Evolutionary conservation across 352 stramenopile genomes (phyloP).

Genomic region (Phytophthora pistaciae): DNA sequence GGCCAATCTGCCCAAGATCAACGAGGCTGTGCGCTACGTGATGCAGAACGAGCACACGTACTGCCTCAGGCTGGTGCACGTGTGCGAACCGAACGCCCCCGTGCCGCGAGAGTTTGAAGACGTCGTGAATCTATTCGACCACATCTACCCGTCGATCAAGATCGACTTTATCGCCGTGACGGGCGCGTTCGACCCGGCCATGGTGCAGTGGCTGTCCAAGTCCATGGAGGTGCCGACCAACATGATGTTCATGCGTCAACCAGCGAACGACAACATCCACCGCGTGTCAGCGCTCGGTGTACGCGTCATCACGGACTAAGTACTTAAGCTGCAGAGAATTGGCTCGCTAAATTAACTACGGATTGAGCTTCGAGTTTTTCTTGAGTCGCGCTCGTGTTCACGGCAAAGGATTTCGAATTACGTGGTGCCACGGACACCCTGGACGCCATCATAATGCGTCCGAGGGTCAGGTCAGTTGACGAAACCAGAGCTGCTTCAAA

Average conservation of each 20-base stretch:
- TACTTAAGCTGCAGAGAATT: neutral
- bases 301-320: conserved; percentile 72
- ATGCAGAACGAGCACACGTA: conserved; percentile 90
- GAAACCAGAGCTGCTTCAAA: conserved; percentile 2
- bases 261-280: conserved; percentile 79
- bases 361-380: too few relatives aligned
- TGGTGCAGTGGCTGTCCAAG: conserved; percentile 86
- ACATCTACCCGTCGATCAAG: conserved; percentile 93
- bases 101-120: conserved; percentile 49
- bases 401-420: too few relatives aligned
- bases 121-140: conserved; percentile 84
- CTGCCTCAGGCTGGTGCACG: conserved; percentile 88
- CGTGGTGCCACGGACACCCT: too few relatives aligned
- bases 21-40: conserved; percentile 93
- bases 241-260: conserved; percentile 93
- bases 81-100: conserved; percentile 38
- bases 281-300: conserved; percentile 79
- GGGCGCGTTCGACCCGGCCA: conserved; percentile 70
- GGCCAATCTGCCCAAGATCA: conserved; percentile 90
- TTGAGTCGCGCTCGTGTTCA: too few relatives aligned
- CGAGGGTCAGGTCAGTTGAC: neutral
- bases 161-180: conserved; percentile 89
- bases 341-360: neutral
- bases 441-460: too few relatives aligned
- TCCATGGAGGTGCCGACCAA: conserved; percentile 82